Evolutionary conservation across 1,284 basidiomycete species (phyloP).

Genomic region (Phlebopus sp.): DNA sequence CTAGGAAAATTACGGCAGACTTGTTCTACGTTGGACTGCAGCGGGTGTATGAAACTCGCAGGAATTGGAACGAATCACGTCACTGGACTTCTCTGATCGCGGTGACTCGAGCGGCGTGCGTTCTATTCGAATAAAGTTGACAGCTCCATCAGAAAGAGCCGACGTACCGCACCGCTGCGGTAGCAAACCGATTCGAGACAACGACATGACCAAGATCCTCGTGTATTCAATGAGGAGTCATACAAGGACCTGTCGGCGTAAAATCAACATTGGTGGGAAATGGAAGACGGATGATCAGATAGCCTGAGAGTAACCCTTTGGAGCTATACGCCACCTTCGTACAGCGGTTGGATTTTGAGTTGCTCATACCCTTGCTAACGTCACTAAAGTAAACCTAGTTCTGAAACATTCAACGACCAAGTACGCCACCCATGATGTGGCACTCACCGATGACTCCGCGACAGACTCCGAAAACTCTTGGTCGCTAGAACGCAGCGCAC

Average conservation of each 20-base stretch:
- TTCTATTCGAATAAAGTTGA: too few relatives aligned
- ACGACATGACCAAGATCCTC: background rate
- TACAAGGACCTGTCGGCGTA: background rate
- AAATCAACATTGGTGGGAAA: background rate
- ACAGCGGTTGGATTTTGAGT: background rate
- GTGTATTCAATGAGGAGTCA: background rate
- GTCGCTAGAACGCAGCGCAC: background rate
- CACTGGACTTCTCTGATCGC: background rate
- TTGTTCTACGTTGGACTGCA: background rate
- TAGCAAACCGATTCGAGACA: background rate
- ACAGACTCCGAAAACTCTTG: background rate
- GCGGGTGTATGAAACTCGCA: background rate
- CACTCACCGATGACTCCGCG: background rate
- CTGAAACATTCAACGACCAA: background rate
- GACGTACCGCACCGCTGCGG: background rate
- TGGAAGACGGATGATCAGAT: background rate
- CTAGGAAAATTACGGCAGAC: background rate
- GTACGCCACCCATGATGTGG: background rate
- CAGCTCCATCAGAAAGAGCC: background rate
- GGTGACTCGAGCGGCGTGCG: background rate
- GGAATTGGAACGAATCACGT: background rate
- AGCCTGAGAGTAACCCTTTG: background rate
- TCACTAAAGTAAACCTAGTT: background rate
- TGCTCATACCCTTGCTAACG: too few relatives aligned
- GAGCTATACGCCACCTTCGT: background rate